These are phyloP conservation scores for Pichia rugopelliculosa DNA, from an alignment of 805 yeast species.

Conservation along the genomic window DNA sequence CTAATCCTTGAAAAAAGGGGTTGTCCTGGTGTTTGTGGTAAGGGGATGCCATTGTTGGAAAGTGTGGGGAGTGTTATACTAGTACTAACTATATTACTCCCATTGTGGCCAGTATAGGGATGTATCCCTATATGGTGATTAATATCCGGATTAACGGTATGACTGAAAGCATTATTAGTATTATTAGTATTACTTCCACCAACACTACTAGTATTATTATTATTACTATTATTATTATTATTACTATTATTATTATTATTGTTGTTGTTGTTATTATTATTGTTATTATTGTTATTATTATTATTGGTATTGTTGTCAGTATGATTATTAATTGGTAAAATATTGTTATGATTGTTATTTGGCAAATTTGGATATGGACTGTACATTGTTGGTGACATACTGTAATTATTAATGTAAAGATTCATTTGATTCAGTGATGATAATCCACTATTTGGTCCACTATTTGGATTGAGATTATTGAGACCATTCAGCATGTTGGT, in stretches of 20 bases:
- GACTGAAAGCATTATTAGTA: background rate
- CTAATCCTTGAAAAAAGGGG: background rate
- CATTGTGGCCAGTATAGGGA: no score
- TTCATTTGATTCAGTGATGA: slow-evolving; percentile 15
- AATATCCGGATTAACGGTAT: no score
- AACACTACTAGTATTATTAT: background rate
- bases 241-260: background rate
- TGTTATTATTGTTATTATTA: slow-evolving; percentile 1
- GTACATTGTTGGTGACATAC: slow-evolving; percentile 28
- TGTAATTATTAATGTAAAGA: slow-evolving; percentile 24
- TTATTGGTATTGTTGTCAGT: background rate
- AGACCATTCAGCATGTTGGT: slow-evolving; percentile 12
- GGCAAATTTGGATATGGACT: background rate
- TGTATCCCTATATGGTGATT: no score
- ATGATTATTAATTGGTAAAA: background rate
- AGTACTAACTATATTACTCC: background rate
- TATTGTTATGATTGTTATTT: background rate
- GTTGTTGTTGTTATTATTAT: background rate
- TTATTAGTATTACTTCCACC: background rate
- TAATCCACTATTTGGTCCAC: slow-evolving; percentile 2
- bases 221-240: background rate
- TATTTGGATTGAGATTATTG: slow-evolving; percentile 9
- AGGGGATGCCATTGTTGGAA: background rate
- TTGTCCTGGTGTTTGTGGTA: background rate
- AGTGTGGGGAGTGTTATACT: background rate